Percentiles rank a stretch among this genome's conserved stretches.
Conservation (phyloP, 1,284 basidiomycete species). For the Heterobasidion occidentale region DNA sequence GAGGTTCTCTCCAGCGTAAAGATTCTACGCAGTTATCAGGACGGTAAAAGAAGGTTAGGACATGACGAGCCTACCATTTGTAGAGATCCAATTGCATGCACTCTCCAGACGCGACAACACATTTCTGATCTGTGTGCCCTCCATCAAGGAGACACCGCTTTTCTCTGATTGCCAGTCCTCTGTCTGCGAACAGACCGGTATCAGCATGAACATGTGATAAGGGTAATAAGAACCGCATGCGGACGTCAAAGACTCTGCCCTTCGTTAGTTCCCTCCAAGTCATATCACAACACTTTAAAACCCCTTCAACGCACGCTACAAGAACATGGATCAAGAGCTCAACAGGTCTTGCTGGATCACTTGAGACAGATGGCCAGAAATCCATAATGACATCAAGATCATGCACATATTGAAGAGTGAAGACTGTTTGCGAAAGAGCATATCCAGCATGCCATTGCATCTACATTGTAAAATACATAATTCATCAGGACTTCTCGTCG, state of each 20-base stretch:
- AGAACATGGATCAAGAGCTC: constrained; percentile 67
- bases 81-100: constrained; percentile 47
- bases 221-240: constrained; percentile 20
- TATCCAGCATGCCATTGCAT: constrained; percentile 85
- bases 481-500: constrained; percentile 8
- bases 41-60: constrained; percentile 2
- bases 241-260: constrained; percentile 69
- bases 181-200: constrained; percentile 33
- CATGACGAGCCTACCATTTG: background rate
- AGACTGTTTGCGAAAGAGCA: constrained; percentile 80
- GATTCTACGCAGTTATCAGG: constrained; percentile 6
- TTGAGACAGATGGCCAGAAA: constrained; percentile 27
- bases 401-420: constrained; percentile 77
- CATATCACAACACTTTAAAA: constrained; percentile 80
- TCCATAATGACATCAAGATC: constrained; percentile 56
- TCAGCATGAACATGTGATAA: background rate
- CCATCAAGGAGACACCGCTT: constrained; percentile 72
- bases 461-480: constrained; percentile 32
- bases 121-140: constrained; percentile 54
- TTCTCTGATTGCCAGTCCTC: constrained; percentile 90
- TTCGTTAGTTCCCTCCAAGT: constrained; percentile 75
- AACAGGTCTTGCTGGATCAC: constrained; percentile 36
- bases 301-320: constrained; percentile 59
- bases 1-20: constrained; percentile 19
- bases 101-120: constrained; percentile 56